Percentiles rank a stretch among this genome's conserved stretches.
Conservation (phyloP, 345 rosid genomes). For the Bruguiera parviflora region DNA sequence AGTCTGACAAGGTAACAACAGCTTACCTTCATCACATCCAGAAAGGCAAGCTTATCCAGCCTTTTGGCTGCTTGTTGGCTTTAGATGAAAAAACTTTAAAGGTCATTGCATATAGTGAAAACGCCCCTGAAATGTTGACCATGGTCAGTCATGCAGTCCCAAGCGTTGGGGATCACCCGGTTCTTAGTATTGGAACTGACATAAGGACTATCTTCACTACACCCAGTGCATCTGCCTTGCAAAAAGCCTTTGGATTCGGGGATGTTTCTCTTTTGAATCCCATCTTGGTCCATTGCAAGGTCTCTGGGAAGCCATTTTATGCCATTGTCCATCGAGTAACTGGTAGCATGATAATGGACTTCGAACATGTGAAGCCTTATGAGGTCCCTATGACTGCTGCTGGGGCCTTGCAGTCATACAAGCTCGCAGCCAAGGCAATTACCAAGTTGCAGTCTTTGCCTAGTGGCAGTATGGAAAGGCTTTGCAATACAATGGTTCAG, state of each 20-base stretch:
- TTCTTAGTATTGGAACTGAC: slow-evolving; percentile 75
- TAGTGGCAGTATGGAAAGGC: slow-evolving; percentile 86
- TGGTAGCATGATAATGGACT: slow-evolving; percentile 80
- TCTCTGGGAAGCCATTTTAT: slow-evolving; percentile 92
- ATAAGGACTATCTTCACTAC: slow-evolving; percentile 71
- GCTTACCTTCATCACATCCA: slow-evolving; percentile 94
- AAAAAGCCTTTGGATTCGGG: slow-evolving; percentile 77
- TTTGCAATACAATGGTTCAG: slow-evolving; percentile 87
- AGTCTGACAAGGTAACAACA: slow-evolving; percentile 79
- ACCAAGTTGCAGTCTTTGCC: slow-evolving; percentile 79
- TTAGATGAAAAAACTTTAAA: slow-evolving; percentile 79
- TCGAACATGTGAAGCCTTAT: slow-evolving; percentile 93
- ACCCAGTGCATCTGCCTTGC: slow-evolving; percentile 85
- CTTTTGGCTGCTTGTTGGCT: slow-evolving; percentile 94
- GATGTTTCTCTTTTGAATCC: slow-evolving; percentile 93
- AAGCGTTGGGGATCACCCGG: slow-evolving; percentile 79
- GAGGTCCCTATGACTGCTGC: slow-evolving; percentile 98
- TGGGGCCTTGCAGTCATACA: slow-evolving; percentile 94
- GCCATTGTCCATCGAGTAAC: slow-evolving; percentile 88
- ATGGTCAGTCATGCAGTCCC: slow-evolving; percentile 93
- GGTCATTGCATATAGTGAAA: slow-evolving; percentile 90
- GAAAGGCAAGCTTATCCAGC: slow-evolving; percentile 92
- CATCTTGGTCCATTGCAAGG: slow-evolving; percentile 88
- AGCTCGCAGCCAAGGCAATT: slow-evolving; percentile 95
- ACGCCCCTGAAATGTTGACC: slow-evolving; percentile 86